Conservation (phyloP, 2,329 filamentous ascomycete genomes). For the Epichloe elymi region DNA sequence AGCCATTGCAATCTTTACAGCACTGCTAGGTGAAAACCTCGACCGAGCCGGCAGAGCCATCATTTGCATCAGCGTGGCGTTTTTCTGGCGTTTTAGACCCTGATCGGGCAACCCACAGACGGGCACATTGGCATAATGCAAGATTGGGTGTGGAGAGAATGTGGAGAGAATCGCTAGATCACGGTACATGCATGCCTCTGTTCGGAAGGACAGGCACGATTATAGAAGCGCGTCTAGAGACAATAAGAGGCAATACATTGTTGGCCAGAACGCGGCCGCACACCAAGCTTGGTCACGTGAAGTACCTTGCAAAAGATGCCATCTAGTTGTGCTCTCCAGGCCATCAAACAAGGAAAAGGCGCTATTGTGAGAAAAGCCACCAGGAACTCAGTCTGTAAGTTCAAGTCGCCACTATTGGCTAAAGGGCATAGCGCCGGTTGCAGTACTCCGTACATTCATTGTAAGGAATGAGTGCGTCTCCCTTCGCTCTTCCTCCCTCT, state of each 20-base stretch:
- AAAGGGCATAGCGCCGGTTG: no score
- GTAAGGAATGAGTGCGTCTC: no score
- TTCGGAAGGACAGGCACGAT: neutral
- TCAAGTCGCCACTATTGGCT: no score
- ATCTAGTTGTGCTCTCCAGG: no score
- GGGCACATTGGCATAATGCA: neutral
- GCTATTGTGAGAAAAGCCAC: no score
- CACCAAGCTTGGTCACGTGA: no score
- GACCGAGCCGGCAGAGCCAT: neutral
- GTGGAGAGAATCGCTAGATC: neutral
- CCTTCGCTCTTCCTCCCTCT: no score
- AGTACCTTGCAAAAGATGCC: no score
- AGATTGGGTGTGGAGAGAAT: neutral
- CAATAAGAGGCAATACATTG: neutral
- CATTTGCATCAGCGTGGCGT: slow-evolving; percentile 6
- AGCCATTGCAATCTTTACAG: neutral
- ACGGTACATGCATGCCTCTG: neutral
- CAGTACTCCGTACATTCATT: no score
- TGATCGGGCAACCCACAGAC: neutral
- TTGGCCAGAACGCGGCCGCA: no score
- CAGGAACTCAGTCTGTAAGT: no score
- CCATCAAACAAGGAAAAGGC: no score
- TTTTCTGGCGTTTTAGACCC: neutral
- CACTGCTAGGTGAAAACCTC: neutral
- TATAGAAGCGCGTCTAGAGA: neutral